These are phyloP conservation scores for Themeda triandra DNA, from an alignment of 176 grass and related monocot genomes.

Conservation along the genomic window DNA sequence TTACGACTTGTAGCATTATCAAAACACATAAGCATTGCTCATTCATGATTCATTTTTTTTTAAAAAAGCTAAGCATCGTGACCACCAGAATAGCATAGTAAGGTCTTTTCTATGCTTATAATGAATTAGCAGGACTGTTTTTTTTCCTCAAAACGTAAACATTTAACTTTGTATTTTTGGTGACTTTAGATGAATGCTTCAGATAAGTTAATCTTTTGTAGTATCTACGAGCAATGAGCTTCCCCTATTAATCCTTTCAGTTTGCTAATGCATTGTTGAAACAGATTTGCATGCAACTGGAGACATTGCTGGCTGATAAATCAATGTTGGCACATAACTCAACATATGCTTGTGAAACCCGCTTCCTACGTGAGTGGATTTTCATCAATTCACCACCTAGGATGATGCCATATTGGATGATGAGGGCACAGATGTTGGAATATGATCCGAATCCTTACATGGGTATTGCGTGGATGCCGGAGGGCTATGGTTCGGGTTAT, in stretches of 20 bases:
- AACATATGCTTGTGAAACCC: constrained; percentile 48
- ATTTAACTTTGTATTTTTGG: too few relatives aligned
- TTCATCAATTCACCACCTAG: constrained; percentile 34
- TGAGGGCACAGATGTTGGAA: background rate
- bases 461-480: fast-evolving
- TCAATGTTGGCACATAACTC: constrained; percentile 52
- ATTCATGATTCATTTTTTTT: background rate
- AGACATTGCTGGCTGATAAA: constrained; percentile 33
- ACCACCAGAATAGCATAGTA: too few relatives aligned
- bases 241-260: too few relatives aligned
- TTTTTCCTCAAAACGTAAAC: too few relatives aligned
- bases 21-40: background rate
- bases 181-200: background rate
- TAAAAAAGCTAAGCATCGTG: background rate
- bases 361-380: constrained; percentile 52
- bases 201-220: background rate
- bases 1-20: background rate
- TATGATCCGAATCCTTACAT: background rate
- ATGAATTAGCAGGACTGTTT: background rate
- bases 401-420: constrained; percentile 29
- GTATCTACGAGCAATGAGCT: too few relatives aligned
- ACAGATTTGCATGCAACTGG: constrained; percentile 55
- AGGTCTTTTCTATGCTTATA: background rate
- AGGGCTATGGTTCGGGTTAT: too few relatives aligned
- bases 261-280: background rate